Base-by-base conservation (phyloP, 2,329 filamentous ascomycete species). In the Scedosporium apiospermum region DNA sequence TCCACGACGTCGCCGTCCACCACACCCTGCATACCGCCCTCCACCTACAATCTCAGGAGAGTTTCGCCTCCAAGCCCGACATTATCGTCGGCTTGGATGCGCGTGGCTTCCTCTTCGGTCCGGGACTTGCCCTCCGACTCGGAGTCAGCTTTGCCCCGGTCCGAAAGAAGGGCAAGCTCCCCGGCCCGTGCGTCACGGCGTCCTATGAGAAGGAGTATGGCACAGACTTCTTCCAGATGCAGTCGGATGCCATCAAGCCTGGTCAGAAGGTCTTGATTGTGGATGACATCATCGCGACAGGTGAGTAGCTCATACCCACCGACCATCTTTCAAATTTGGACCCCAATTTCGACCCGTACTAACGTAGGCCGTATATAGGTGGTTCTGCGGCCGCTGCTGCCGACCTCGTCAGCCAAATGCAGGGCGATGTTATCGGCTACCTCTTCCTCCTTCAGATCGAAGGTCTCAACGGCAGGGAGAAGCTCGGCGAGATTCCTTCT, bases 271-370 rank as follows among this genome's bases (percentile, higher is more conserved):
- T 96, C 63, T 80, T 99, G 65, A 84, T 99, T 67, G 92, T 99
- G 38, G 95, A 99, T 76, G 95, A 99, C 75, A 96, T 99, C 72
- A 98, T 99, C 78, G 95, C 95, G 63, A 99, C 95, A 67, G 93
- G 93, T 96, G 81, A 75, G 88, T 18, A 38, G 23, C 38, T 60
- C n/a, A 46, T 16, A 27, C 38, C 10, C 7, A 4, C 58, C 2
- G 16, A n/a, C 53, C 26, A n/a, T 62, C 63, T 61, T 61, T n/a
- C 64, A 38, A 6, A 12, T 42, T 16, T 5, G 26, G 3, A 12
- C 14, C 3, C 16, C 18, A 21, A 64, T 51, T 61, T 42, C 63
- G 62, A 62, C 61, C 63, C 64, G 63, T 49, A 61, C 64, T 70
- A 70, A 67, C 68, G 61, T 18, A 21, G 14, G 7, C 7, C 44